Evolutionary conservation across 2,329 filamentous ascomycete genomes (phyloP).

Genomic region (Trichoderma gracile): DNA sequence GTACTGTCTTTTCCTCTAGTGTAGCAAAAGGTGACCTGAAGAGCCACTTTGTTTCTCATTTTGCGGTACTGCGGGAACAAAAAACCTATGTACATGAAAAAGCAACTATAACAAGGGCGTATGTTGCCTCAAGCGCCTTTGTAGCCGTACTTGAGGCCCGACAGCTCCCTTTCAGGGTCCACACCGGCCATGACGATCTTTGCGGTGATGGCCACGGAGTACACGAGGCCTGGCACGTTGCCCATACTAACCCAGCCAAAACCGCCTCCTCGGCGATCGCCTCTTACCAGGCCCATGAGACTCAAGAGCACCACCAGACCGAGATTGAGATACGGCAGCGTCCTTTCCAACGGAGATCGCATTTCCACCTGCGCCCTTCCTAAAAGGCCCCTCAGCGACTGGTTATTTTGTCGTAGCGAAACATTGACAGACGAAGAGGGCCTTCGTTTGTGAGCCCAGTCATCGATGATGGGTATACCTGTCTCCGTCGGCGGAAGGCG

Average conservation of each 20-base stretch:
- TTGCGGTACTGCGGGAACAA: not conserved
- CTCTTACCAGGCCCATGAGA: constrained; percentile 46
- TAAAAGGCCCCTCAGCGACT: too few relatives aligned
- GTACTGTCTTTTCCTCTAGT: not conserved
- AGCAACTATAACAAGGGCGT: constrained; percentile 57
- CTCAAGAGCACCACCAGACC: constrained; percentile 56
- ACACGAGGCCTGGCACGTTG: constrained; percentile 58
- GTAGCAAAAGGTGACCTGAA: not conserved
- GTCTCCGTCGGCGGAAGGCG: constrained; percentile 56
- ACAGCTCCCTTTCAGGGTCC: constrained; percentile 66
- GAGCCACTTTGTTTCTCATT: not conserved
- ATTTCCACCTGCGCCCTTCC: constrained; percentile 14
- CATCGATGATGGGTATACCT: constrained; percentile 53
- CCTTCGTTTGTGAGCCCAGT: constrained; percentile 36
- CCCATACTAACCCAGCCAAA: constrained; percentile 48
- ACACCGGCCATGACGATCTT: constrained; percentile 68
- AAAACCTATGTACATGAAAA: not conserved
- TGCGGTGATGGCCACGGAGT: constrained; percentile 59
- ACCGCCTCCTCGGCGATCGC: constrained; percentile 37
- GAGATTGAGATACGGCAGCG: constrained; percentile 62
- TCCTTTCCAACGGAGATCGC: constrained; percentile 54
- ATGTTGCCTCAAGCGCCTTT: constrained; percentile 58
- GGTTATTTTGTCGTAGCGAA: too few relatives aligned
- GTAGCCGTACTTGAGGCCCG: constrained; percentile 62
- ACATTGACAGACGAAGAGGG: too few relatives aligned